These are phyloP conservation scores for Amanita thiersii DNA, from an alignment of 768 basidiomycete species.

Conservation along the genomic window DNA sequence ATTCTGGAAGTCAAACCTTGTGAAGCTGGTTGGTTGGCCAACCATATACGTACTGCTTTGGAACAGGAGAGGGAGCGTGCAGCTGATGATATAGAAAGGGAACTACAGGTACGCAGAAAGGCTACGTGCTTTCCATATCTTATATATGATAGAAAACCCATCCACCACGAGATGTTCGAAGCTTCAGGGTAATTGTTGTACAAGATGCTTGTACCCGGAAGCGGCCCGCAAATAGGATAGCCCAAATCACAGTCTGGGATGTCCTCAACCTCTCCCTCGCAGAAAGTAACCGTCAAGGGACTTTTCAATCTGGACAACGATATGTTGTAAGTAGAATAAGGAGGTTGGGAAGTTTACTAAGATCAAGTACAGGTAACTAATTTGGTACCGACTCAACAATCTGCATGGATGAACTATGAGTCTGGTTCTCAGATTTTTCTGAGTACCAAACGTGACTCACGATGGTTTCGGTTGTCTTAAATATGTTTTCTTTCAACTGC, in stretches of 20 bases:
- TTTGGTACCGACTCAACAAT: constrained; percentile 55
- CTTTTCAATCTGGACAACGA: constrained; percentile 54
- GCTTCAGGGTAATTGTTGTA: constrained; percentile 66
- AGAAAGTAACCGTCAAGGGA: constrained; percentile 40
- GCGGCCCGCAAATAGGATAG: constrained; percentile 47
- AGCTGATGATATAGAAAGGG: constrained; percentile 57
- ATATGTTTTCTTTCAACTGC: neutral
- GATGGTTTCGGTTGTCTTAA: constrained; percentile 41
- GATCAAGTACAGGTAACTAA: constrained; percentile 44
- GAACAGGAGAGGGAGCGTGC: constrained; percentile 41
- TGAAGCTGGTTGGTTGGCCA: constrained; percentile 60
- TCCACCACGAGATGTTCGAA: constrained; percentile 68
- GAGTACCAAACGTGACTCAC: constrained; percentile 54
- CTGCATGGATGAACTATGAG: constrained; percentile 63
- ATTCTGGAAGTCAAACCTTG: constrained; percentile 30
- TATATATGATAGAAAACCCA: constrained; percentile 36
- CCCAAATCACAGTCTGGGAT: constrained; percentile 84
- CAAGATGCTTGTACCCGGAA: constrained; percentile 52
- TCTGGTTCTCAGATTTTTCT: constrained; percentile 64
- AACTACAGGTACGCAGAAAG: constrained; percentile 51
- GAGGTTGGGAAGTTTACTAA: constrained; percentile 8
- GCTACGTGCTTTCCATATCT: constrained; percentile 1
- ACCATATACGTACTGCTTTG: constrained; percentile 38
- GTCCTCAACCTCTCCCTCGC: constrained; percentile 40
- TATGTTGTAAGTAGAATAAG: constrained; percentile 46